Evolutionary conservation across 768 basidiomycete genomes (phyloP), one percentile per base, ranked within the genome.

Genomic region (Rhodotorula babjevae): DNA sequence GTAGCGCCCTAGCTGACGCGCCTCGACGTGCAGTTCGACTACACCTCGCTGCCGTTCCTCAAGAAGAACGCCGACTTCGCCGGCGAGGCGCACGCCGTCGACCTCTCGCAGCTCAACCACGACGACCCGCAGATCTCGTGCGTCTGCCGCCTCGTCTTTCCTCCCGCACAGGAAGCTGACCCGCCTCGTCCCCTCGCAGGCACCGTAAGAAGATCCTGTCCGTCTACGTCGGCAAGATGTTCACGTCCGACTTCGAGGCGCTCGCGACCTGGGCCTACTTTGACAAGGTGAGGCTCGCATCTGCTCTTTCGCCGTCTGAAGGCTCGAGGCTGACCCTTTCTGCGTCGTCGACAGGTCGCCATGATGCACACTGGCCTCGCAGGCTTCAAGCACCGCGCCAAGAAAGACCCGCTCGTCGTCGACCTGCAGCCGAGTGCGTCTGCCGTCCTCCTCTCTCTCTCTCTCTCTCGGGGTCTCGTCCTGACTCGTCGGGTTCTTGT

Each of bases 331-430:
- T n/a, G n/a, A n/a, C n/a, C n/a, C n/a, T 21, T 29, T 16, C 23
- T 10, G 9, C 23, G 3, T 14, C 19, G 2, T 23, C 19, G 7
- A 2, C 47, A 52, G 50, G 50, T 52, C 23, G 16, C 21, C 12
- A 5, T 44, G 19, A 52, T 56, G 42, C 55, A 50, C 55, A 50
- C 63, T 0, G 63, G 63, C 27, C 65, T 58, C 15, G 46, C 56
- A 1, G 65, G 46, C 33, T 59, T 59, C 57, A 66, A 66, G 57
- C 65, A 66, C 57, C 65, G 65, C 31, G 65, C 53, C 3, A 33
- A 49, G 49, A 70, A 63, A 52, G 63, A 64, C 33, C 68, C 68
- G 33, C 63, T 69, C 33, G 46, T 59, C 42, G 63, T 69, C 49
- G 63, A 69, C 63, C 63, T 69, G 14, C 64, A 61, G 61, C 61